Base-by-base conservation (phyloP, 2,329 filamentous ascomycete species). In the Colletotrichum phormii region DNA sequence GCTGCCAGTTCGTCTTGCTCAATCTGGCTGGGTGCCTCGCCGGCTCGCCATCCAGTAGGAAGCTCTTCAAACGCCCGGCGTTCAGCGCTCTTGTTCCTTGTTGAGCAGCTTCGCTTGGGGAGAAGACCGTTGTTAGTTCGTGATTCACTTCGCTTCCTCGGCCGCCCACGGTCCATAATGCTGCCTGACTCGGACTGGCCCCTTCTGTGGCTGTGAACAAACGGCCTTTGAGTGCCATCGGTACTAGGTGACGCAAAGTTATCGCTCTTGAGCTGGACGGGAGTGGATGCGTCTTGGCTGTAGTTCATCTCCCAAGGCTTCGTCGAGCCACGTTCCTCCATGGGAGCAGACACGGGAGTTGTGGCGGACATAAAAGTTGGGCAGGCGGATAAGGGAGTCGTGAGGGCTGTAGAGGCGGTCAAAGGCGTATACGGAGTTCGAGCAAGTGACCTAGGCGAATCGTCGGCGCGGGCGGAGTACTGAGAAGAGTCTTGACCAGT, bases 91-190 rank as follows among this genome's bases (percentile, higher is more conserved):
- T 83, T 82, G 51, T 71, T 67, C 13, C 63, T 46, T 24, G 66
- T 72, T 2, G 85, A 85, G 1, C 79, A 82, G 11, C 79, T 79
- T 57, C 82, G 80, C 75, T 85, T 84, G 9, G 81, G 77, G 22
- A 80, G 78, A 1, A 78, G 78, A 8, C 80, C 80, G 35, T 82
- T 83, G 72, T 84, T 84, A 65, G 77, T 76, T n/a, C 80, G 81
- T 18, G 80, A 79, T 29, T 89, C 87, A 13, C 78, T 78, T 65
- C 88, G 84, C 80, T 89, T 91, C 70, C 87, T 86, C 0, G 90
- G 88, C n/a, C 90, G 86, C 5, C 90, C 90, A 55, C 90, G 84
- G 71, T 92, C 89, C 86, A 90, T 89, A 58, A 90, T 88, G 72
- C 87, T 87, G 13, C 85, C 88, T 0, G 87, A 86, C 67, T 92